These are phyloP conservation scores for Psilocybe sp. DNA, from an alignment of 768 basidiomycete genomes.

Conservation along the genomic window DNA sequence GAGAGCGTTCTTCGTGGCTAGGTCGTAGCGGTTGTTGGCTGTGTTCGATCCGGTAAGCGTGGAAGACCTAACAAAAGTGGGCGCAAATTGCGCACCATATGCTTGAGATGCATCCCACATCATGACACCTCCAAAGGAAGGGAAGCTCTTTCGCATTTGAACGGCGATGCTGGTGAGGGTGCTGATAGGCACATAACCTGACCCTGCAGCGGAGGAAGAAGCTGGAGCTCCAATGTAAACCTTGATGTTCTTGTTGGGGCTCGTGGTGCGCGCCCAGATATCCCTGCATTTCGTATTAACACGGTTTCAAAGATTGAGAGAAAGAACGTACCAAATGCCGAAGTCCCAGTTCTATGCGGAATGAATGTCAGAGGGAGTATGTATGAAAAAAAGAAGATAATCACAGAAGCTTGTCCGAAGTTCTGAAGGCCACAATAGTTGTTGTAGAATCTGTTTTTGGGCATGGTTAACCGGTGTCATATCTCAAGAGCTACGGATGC, in stretches of 20 bases:
- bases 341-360: constrained; percentile 53
- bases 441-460: constrained; percentile 51
- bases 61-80: not conserved
- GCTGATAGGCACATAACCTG: constrained; percentile 52
- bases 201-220: constrained; percentile 51
- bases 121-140: constrained; percentile 67
- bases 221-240: constrained; percentile 67
- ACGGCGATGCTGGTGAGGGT: constrained; percentile 46
- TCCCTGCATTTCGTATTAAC: constrained; percentile 39
- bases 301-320: no score
- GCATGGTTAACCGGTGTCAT: not conserved
- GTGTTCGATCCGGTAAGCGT: not conserved
- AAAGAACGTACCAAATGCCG: constrained; percentile 43
- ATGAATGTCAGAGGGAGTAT: not conserved
- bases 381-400: constrained; percentile 15
- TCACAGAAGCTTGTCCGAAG: constrained; percentile 47
- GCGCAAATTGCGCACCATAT: constrained; percentile 38
- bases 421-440: constrained; percentile 49
- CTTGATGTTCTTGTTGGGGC: constrained; percentile 60
- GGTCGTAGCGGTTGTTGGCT: constrained; percentile 60
- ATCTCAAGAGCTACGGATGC: constrained; percentile 10
- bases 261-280: constrained; percentile 57
- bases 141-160: constrained; percentile 53
- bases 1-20: constrained; percentile 58
- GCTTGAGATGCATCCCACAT: constrained; percentile 51